Evolutionary conservation across 495 filamentous ascomycete species (phyloP), one percentile per base, ranked within the genome.

Genomic region (Hypoxylon trugodes): DNA sequence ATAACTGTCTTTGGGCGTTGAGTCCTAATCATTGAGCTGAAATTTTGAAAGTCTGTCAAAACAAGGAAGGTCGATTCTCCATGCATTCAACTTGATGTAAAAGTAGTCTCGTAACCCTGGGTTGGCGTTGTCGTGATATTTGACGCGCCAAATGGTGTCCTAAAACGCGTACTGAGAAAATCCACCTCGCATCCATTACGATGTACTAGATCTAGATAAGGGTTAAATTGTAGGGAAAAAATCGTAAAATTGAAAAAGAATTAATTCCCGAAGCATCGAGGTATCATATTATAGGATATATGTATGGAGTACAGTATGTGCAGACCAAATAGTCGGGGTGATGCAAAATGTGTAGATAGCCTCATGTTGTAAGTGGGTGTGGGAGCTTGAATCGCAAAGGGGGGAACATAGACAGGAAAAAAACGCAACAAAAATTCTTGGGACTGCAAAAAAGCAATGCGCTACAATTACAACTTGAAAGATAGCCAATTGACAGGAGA

Each of bases 331-430:
- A 28, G 40, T 48, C 36, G 66, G 53, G 45, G 61, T 57, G 32
- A 41, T 50, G 51, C 52, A 62, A 53, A 53, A 43, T 53, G 35
- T 74, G 77, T 61, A 69, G 75, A 80, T 80, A 74, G 77, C 77
- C 77, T 79, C 77, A 76, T 59, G 53, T 54, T 28, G 42, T 51
- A 51, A 16, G 32, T 19, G 15, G 12, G 36, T 46, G 55, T 59
- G 57, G 49, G 45, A 57, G 45, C 32, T 40, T 19, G 9, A 33
- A 40, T 6, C 36, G 46, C 6, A 53, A 16, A 22, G 25, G 37
- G n/a, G 35, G 12, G n/a, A 12, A 24, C 32, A 10, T 38, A 33
- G n/a, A 28, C 18, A n/a, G n/a, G n/a, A n/a, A n/a, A n/a, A 18
- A 45, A 53, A 30, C 42, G 43, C 54, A 72, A 54, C 60, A 57